phyloP scores from a whole-genome alignment of 2,329 filamentous ascomycete species.

The Claviceps digitariae region DNA sequence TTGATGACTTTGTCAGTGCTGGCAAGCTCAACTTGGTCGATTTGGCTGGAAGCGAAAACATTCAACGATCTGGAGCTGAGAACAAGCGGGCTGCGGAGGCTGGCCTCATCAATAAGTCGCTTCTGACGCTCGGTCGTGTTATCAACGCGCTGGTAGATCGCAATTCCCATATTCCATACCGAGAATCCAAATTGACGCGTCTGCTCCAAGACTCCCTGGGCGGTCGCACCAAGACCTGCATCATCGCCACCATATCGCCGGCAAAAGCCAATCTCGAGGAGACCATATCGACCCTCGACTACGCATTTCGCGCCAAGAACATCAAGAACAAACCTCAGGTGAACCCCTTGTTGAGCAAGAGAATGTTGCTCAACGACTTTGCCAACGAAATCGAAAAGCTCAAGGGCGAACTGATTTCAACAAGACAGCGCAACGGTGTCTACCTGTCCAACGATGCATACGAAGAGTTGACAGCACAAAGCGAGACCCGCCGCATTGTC shows the following conservation, averaged over 20 bases:
- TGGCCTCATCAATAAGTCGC: constrained; percentile 93
- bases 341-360: constrained; percentile 86
- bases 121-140: constrained; percentile 86
- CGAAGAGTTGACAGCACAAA: constrained; percentile 83
- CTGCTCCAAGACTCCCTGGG: constrained; percentile 93
- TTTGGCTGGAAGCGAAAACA: constrained; percentile 93
- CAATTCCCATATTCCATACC: constrained; percentile 73
- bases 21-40: constrained; percentile 96
- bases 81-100: constrained; percentile 96
- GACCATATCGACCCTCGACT: constrained; percentile 95
- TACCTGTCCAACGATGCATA: constrained; percentile 82
- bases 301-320: constrained; percentile 95
- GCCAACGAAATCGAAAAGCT: constrained; percentile 87
- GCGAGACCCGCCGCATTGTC: constrained; percentile 80
- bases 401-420: constrained; percentile 86
- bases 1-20: constrained; percentile 77
- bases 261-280: constrained; percentile 93
- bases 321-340: constrained; percentile 96
- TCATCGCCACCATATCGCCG: constrained; percentile 91
- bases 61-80: constrained; percentile 89
- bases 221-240: constrained; percentile 93
- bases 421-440: constrained; percentile 85
- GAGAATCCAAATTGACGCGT: constrained; percentile 92
- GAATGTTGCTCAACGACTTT: constrained; percentile 80
- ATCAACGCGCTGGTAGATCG: constrained; percentile 95